Conservation (phyloP, 1,284 basidiomycete species). For the Microbotryomycetes sp. region DNA sequence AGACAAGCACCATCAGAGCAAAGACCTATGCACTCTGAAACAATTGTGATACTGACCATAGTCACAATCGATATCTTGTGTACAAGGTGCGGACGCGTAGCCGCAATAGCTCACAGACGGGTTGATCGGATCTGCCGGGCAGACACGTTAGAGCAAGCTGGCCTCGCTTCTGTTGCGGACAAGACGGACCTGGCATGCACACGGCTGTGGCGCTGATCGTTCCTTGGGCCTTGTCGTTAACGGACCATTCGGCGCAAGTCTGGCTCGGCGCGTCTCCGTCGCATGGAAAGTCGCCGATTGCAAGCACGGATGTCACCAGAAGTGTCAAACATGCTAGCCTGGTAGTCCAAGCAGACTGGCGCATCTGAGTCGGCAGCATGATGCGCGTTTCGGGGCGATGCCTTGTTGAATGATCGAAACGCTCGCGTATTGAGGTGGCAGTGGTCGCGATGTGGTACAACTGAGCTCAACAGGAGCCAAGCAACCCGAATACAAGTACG, state of each 20-base stretch:
- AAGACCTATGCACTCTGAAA: too few relatives aligned
- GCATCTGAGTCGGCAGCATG: background rate
- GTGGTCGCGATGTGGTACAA: background rate
- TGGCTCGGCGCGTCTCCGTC: conserved; percentile 13
- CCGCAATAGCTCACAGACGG: conserved; percentile 30
- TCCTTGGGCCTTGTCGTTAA: conserved; percentile 19
- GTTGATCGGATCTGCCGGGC: conserved; percentile 25
- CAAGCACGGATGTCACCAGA: conserved; percentile 6
- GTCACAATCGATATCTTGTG: conserved; percentile 25
- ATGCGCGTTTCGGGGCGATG: background rate
- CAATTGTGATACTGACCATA: conserved; percentile 16
- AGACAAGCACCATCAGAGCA: background rate
- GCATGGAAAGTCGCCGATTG: conserved; percentile 32
- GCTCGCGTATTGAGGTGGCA: background rate
- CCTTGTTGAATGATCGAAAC: background rate
- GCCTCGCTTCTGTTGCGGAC: background rate
- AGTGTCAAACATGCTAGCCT: conserved; percentile 2
- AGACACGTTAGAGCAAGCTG: background rate
- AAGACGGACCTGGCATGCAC: conserved; percentile 26
- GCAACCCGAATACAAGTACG: background rate
- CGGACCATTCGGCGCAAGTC: conserved; percentile 20
- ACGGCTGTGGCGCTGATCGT: conserved; percentile 18
- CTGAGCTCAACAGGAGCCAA: background rate
- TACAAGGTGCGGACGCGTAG: conserved; percentile 26
- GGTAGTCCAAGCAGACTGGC: background rate